phyloP scores from a whole-genome alignment of 2,329 filamentous ascomycete species.

The Drechslera avenae region DNA sequence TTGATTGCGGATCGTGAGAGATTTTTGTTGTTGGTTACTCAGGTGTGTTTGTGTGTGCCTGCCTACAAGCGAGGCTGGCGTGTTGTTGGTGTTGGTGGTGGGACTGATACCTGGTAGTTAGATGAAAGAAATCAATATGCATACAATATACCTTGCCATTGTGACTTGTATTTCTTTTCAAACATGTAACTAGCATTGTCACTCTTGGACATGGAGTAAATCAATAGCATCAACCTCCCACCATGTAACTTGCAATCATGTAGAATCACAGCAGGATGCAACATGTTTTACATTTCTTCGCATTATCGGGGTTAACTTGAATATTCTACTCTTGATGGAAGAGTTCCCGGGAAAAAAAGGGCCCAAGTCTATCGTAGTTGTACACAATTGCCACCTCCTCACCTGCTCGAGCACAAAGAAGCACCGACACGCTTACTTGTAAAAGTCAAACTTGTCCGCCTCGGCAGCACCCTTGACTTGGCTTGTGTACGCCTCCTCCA shows the following conservation, averaged over 20 bases:
- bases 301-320: background rate
- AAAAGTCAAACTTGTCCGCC: conserved; percentile 77
- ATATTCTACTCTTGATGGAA: background rate
- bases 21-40: background rate
- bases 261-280: background rate
- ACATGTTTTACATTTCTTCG: background rate
- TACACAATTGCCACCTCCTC: conserved; percentile 21
- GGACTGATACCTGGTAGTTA: conserved; percentile 6
- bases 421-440: conserved; percentile 37
- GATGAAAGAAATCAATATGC: conserved; percentile 12
- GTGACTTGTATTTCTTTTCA: background rate
- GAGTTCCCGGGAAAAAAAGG: background rate
- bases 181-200: too few species aligned
- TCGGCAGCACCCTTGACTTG: conserved; percentile 87
- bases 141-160: conserved; percentile 3
- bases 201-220: too few species aligned
- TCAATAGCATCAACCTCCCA: too few species aligned
- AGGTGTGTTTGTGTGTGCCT: background rate
- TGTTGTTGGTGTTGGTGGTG: background rate
- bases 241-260: too few species aligned
- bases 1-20: background rate
- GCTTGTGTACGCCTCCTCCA: conserved; percentile 95
- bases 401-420: conserved; percentile 2
- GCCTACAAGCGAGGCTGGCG: background rate
- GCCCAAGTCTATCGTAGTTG: conserved; percentile 24